Conservation (phyloP, 2,329 filamentous ascomycete species). For the Clarireedia homoeocarpa region DNA sequence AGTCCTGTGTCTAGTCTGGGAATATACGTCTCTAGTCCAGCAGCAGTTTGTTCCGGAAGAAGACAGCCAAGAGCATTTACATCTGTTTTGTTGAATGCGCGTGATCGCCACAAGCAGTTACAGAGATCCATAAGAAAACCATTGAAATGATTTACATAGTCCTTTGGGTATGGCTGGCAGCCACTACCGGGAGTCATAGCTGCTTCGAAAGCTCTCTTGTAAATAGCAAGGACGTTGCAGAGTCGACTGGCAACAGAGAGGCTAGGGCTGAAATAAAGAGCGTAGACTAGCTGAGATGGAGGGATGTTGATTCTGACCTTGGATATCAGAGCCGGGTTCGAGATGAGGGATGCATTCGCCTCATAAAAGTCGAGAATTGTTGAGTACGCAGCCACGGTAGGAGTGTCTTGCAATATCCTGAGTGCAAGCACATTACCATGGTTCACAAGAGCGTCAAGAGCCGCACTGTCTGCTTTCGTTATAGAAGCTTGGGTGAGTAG, state of each 20-base stretch:
- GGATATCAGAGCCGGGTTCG: conserved; percentile 41
- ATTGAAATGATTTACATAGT: conserved; percentile 66
- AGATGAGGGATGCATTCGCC: conserved; percentile 48
- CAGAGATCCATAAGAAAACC: conserved; percentile 81
- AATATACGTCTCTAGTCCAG: conserved; percentile 43
- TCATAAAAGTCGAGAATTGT: conserved; percentile 65
- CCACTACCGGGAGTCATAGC: conserved; percentile 41
- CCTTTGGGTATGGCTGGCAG: conserved; percentile 42
- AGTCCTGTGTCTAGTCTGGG: conserved; percentile 39
- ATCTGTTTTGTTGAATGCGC: conserved; percentile 60
- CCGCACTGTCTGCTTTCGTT: conserved; percentile 4
- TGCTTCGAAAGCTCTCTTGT: conserved; percentile 67
- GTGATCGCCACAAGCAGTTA: conserved; percentile 72
- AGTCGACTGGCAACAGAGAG: conserved; percentile 59
- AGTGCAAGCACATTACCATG: conserved; percentile 50
- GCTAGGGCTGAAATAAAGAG: conserved; percentile 58
- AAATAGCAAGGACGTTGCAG: conserved; percentile 59
- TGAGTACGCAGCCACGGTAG: conserved; percentile 39
- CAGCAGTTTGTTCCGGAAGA: conserved; percentile 36
- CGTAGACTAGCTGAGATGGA: conserved; percentile 59
- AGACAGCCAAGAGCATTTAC: conserved; percentile 49
- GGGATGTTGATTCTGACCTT: conserved; percentile 62
- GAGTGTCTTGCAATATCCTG: conserved; percentile 48
- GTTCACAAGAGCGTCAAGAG: conserved; percentile 36
- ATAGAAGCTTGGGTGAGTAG: conserved; percentile 34